Percentiles rank a stretch among this genome's conserved stretches.
phyloP scores from a whole-genome alignment of 2,329 filamentous ascomycete species.

The Stemphylium beticola region DNA sequence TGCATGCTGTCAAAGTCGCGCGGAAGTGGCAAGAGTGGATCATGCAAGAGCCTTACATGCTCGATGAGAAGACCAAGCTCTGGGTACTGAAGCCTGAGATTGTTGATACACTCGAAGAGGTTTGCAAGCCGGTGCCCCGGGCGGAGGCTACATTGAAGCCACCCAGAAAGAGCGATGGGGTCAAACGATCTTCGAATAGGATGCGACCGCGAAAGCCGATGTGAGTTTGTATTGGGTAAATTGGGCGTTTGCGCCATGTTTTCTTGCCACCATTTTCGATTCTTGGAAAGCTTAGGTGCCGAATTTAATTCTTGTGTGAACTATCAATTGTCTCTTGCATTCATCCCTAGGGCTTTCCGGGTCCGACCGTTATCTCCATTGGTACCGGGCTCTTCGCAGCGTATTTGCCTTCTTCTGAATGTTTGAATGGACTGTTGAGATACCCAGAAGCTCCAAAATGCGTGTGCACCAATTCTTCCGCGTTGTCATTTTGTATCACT shows the following conservation, averaged over 20 bases:
- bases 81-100: not conserved
- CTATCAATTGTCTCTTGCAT: no score
- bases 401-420: no score
- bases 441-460: no score
- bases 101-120: not conserved
- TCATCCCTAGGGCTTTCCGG: no score
- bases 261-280: not conserved
- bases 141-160: not conserved
- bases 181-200: slow-evolving; percentile 10
- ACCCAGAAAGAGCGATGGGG: not conserved
- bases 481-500: no score
- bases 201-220: not conserved
- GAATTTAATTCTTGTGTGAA: no score
- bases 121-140: not conserved
- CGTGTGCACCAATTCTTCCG: no score
- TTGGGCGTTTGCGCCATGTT: not conserved
- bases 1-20: not conserved
- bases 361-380: no score
- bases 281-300: no score
- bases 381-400: no score
- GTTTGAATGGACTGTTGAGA: no score
- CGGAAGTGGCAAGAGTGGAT: slow-evolving; percentile 7
- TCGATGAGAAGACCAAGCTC: not conserved
- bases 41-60: not conserved
- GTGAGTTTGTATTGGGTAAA: no score